Evolutionary conservation across 2,329 filamentous ascomycete genomes (phyloP).

Genomic region (Hypoxylon sp.): DNA sequence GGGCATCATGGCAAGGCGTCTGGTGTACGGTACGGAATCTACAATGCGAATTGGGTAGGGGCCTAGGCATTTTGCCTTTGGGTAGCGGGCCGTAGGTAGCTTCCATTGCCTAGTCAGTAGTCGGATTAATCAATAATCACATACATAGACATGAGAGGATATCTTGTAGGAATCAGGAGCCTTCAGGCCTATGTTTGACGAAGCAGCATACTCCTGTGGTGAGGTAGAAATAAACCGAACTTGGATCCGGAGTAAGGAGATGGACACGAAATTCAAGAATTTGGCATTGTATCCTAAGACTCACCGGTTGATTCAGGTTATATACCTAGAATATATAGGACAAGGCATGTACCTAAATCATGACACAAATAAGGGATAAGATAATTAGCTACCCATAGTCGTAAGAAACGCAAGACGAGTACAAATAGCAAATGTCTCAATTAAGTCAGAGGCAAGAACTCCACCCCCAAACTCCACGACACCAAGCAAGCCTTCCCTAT

Average conservation of each 20-base stretch:
- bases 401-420: neutral
- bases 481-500: constrained; percentile 15
- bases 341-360: too few relatives aligned
- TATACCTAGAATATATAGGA: too few relatives aligned
- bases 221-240: too few relatives aligned
- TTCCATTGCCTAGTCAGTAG: neutral
- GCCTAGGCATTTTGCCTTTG: neutral
- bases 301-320: too few relatives aligned
- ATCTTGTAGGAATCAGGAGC: neutral
- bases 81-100: constrained; percentile 9
- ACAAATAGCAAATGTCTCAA: neutral
- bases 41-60: neutral
- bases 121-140: constrained; percentile 1
- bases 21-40: constrained; percentile 10
- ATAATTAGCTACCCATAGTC: neutral
- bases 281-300: too few relatives aligned
- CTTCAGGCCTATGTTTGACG: neutral
- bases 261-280: too few relatives aligned
- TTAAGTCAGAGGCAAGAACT: constrained; percentile 3
- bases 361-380: neutral
- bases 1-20: constrained; percentile 35
- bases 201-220: neutral
- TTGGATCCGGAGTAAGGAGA: too few relatives aligned
- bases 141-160: constrained; percentile 1
- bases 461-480: constrained; percentile 10